A percentile compares a stretch with the other conserved stretches of the same genome.
phyloP scores from a whole-genome alignment of 495 filamentous ascomycete genomes.

The Tuber brumale region DNA sequence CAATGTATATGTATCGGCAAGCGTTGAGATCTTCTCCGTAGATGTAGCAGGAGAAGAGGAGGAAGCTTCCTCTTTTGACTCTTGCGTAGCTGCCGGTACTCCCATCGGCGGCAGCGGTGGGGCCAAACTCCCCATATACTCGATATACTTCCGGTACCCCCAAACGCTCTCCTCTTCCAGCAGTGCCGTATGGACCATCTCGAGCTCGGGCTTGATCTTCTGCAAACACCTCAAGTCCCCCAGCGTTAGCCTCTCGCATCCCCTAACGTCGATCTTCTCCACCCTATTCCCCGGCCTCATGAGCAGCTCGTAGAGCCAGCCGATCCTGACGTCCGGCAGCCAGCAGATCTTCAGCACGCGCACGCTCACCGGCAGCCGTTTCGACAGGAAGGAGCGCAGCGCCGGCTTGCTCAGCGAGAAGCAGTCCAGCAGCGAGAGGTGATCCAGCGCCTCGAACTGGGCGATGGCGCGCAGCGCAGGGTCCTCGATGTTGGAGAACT shows the following conservation, averaged over 20 bases:
- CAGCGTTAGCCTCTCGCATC: slow-evolving; percentile 32
- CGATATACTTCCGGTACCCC: slow-evolving; percentile 35
- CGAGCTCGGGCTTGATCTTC: slow-evolving; percentile 18
- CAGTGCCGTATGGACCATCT: slow-evolving; percentile 26
- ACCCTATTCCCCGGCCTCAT: slow-evolving; percentile 11
- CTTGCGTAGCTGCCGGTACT: background rate
- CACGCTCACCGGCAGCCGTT: slow-evolving; percentile 28
- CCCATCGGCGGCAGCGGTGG: background rate
- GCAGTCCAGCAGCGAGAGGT: slow-evolving; percentile 23
- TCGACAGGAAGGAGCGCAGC: slow-evolving; percentile 26
- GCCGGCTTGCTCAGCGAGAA: slow-evolving; percentile 21
- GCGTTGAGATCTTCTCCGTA: background rate
- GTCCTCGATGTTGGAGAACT: slow-evolving; percentile 35
- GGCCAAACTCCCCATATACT: slow-evolving; percentile 19
- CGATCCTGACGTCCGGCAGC: slow-evolving; percentile 30
- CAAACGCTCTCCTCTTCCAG: slow-evolving; percentile 24
- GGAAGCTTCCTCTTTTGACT: background rate
- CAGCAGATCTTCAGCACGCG: slow-evolving; percentile 22
- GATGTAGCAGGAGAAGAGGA: background rate
- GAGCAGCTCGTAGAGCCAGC: slow-evolving; percentile 35
- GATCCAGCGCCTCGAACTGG: slow-evolving; percentile 20
- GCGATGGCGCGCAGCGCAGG: slow-evolving; percentile 33
- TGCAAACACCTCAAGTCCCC: slow-evolving; percentile 33
- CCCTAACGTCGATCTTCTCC: slow-evolving; percentile 28
- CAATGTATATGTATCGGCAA: background rate